phyloP scores from a whole-genome alignment of 176 grass and related monocot species.

The Aechmea fasciata region DNA sequence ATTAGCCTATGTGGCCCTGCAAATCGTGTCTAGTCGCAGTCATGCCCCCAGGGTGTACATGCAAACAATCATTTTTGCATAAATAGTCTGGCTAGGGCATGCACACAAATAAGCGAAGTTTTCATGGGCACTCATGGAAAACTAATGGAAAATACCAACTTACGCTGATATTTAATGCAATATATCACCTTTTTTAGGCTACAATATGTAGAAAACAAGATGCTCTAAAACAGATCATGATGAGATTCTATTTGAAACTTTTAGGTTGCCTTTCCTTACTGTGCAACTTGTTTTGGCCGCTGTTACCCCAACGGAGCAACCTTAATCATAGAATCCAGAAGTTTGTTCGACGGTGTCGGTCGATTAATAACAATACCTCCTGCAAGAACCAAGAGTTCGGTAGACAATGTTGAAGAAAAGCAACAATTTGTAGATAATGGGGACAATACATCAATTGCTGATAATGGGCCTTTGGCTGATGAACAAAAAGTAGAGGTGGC shows the following conservation, averaged over 20 bases:
- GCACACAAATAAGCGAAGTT: too few relatives aligned
- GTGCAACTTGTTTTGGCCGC: slow-evolving; percentile 65
- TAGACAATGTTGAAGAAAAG: slow-evolving; percentile 33
- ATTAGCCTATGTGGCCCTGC: not conserved
- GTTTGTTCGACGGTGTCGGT: slow-evolving; percentile 47
- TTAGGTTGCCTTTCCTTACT: slow-evolving; percentile 73
- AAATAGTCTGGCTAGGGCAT: too few relatives aligned
- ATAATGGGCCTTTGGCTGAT: slow-evolving; percentile 30
- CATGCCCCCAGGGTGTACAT: too few relatives aligned
- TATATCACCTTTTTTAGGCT: too few relatives aligned
- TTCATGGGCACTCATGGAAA: too few relatives aligned
- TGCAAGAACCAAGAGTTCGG: slow-evolving; percentile 29
- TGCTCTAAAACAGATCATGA: not conserved
- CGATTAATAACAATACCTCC: slow-evolving; percentile 50
- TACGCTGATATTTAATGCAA: too few relatives aligned
- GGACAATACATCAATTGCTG: not conserved
- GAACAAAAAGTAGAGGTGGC: slow-evolving; percentile 6
- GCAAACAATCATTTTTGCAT: too few relatives aligned
- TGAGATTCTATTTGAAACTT: not conserved
- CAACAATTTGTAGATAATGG: slow-evolving; percentile 36
- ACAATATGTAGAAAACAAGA: not conserved
- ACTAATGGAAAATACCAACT: too few relatives aligned
- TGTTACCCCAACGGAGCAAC: slow-evolving; percentile 81
- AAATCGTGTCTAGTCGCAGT: not conserved
- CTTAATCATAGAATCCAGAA: slow-evolving; percentile 55